These are phyloP conservation scores for Salix suchowensis DNA, from an alignment of 345 rosid genomes.

Conservation along the genomic window DNA sequence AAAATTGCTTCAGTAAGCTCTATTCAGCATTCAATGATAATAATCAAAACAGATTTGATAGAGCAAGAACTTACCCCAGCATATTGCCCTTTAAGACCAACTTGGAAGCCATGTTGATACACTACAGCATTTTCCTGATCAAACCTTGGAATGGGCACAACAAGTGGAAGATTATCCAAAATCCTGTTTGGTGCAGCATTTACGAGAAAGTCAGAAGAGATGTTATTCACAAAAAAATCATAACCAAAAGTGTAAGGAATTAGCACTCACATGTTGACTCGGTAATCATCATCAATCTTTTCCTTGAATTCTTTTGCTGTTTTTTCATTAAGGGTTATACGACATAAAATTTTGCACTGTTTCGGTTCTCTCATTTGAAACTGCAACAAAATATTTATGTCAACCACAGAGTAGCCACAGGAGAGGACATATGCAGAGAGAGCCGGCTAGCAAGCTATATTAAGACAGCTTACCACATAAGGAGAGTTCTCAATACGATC, in stretches of 20 bases:
- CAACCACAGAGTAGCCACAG: constrained; percentile 8
- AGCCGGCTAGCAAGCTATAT: neutral
- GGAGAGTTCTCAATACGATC: constrained; percentile 91
- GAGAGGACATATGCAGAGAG: neutral
- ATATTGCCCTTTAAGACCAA: constrained; percentile 64
- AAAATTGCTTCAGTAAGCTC: neutral
- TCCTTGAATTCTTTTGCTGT: constrained; percentile 64
- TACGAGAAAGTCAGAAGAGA: neutral
- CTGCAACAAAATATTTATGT: constrained; percentile 34
- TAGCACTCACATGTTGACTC: constrained; percentile 65
- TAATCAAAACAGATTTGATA: constrained; percentile 1
- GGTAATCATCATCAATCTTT: constrained; percentile 79
- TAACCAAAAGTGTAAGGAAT: neutral
- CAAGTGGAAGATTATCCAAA: constrained; percentile 77
- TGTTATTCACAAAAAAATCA: neutral
- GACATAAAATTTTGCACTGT: constrained; percentile 61
- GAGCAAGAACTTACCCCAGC: constrained; percentile 45
- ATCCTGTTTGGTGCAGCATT: constrained; percentile 38
- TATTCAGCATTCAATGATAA: neutral
- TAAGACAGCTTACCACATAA: constrained; percentile 45
- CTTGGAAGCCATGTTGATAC: constrained; percentile 60
- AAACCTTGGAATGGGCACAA: constrained; percentile 46
- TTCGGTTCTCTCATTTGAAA: constrained; percentile 80
- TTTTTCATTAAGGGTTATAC: constrained; percentile 43
- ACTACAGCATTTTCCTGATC: constrained; percentile 45